These are phyloP conservation scores for Ophiostoma perfectum DNA, from an alignment of 2,329 filamentous ascomycete genomes.

Conservation along the genomic window DNA sequence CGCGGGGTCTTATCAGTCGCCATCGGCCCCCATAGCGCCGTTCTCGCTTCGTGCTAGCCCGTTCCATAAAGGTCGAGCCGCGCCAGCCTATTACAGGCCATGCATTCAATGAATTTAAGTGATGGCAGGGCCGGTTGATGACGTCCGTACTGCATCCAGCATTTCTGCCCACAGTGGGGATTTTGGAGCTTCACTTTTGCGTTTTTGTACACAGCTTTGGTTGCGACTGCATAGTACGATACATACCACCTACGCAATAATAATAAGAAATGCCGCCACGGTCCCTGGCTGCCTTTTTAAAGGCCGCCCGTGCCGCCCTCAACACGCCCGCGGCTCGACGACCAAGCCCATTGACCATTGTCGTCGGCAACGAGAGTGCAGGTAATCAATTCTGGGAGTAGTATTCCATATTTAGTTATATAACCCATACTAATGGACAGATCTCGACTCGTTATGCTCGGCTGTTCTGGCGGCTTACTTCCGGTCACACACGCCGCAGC, in stretches of 20 bases:
- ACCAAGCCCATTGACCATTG: conserved; percentile 50
- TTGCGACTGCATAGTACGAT: too few relatives aligned
- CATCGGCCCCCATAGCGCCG: conserved; percentile 4
- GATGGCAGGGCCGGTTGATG: not conserved
- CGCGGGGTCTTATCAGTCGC: not conserved
- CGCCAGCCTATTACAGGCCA: not conserved
- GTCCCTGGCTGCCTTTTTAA: conserved; percentile 48
- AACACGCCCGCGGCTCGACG: conserved; percentile 40
- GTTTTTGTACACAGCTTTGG: too few relatives aligned
- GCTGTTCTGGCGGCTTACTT: conserved; percentile 71
- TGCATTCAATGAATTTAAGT: not conserved
- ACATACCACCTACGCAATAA: too few relatives aligned
- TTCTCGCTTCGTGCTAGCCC: conserved; percentile 2
- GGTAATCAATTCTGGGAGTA: conserved; percentile 36
- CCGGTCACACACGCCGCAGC: conserved; percentile 49
- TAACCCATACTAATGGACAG: conserved; percentile 32
- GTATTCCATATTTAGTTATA: not conserved
- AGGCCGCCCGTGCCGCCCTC: conserved; percentile 45
- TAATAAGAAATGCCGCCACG: conserved; percentile 18
- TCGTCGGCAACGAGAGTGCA: conserved; percentile 63
- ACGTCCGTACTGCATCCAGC: conserved; percentile 5
- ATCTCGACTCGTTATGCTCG: conserved; percentile 75
- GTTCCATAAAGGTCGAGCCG: not conserved
- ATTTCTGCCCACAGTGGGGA: not conserved
- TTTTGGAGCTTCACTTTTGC: conserved; percentile 10